Evolutionary conservation across 208 protist species (phyloP), one percentile per base, ranked within the genome.

Genomic region (Herpetomonas tarakana): DNA sequence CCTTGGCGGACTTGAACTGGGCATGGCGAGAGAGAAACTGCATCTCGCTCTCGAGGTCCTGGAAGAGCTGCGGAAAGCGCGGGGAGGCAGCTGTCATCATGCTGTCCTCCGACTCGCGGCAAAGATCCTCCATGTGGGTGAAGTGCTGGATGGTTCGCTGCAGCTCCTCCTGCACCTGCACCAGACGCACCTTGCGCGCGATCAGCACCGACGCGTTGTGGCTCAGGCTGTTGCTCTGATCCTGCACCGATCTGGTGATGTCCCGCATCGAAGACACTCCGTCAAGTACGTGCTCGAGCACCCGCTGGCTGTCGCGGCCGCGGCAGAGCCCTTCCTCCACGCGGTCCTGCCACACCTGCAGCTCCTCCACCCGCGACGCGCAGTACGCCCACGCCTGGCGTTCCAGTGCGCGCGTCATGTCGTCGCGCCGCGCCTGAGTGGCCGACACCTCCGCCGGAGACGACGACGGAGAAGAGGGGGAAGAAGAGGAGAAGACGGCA

Each of bases 41-140:
- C 80, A 91, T 89, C 55, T 92, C 86, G 51, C 72, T 78, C 11
- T 81, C 71, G 53, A 95, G 67, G 28, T 92, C 86, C 70, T 95
- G 81, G 41, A 92, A 49, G 54, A 95, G 80, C 28, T 55, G 53
- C 2, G 79, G 71, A 52, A 91, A 92, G 52, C 83, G 78, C 35
- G 68, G 19, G 24, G 89, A 87, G 0, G 64, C 72, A 7, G 75
- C 76, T n/a, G 76, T 78, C 26, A 95, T 66, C 47, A 81, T 78
- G 0, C 73, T 66, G 50, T 84, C 72, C 26, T 88, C 80, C 2
- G 74, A 67, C 56, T 95, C 89, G 16, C 71, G 68, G 52, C 60
- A 76, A 11, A 95, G 65, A 54, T 83, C 74, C 7, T 93, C 85
- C 50, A 95, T 85, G 60, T 83, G 81, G 19, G 80, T 81, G 56